phyloP scores from a whole-genome alignment of 2,329 filamentous ascomycete genomes.

The Triangularia verruculosa region DNA sequence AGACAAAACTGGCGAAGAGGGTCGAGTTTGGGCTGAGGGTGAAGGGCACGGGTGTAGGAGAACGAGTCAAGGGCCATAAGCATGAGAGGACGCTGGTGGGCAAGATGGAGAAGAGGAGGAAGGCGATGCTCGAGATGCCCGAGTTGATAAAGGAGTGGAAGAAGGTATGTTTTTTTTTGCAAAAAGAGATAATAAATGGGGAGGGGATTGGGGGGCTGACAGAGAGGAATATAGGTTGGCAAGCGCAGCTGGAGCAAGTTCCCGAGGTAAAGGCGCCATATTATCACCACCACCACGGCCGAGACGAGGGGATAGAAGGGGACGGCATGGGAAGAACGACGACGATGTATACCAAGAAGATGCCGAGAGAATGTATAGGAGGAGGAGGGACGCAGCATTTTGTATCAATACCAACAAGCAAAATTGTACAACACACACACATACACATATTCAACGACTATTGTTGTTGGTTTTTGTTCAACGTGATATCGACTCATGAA shows the following conservation, averaged over 20 bases:
- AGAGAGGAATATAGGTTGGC: conserved; percentile 43
- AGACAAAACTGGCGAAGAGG: conserved; percentile 65
- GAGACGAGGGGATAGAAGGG: background rate
- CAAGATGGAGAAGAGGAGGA: conserved; percentile 80
- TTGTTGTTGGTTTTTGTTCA: too few species aligned
- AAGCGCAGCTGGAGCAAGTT: conserved; percentile 56
- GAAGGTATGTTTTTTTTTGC: conserved; percentile 75
- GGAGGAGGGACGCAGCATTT: background rate
- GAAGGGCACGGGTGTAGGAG: conserved; percentile 88
- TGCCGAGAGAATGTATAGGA: background rate
- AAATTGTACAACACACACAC: background rate
- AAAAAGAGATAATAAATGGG: background rate
- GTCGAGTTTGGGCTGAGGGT: conserved; percentile 79
- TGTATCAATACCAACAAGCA: background rate
- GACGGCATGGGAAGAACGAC: background rate
- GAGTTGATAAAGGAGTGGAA: conserved; percentile 91
- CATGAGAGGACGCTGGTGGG: conserved; percentile 84
- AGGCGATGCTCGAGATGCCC: conserved; percentile 94
- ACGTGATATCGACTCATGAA: too few species aligned
- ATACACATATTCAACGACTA: background rate
- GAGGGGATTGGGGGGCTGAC: conserved; percentile 34
- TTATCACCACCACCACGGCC: background rate
- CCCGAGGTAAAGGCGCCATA: conserved; percentile 41
- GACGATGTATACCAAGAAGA: background rate
- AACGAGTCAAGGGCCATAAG: conserved; percentile 91